Evolutionary conservation across 495 filamentous ascomycete species (phyloP), one percentile per base, ranked within the genome.

Genomic region (Daldinia concentrica): DNA sequence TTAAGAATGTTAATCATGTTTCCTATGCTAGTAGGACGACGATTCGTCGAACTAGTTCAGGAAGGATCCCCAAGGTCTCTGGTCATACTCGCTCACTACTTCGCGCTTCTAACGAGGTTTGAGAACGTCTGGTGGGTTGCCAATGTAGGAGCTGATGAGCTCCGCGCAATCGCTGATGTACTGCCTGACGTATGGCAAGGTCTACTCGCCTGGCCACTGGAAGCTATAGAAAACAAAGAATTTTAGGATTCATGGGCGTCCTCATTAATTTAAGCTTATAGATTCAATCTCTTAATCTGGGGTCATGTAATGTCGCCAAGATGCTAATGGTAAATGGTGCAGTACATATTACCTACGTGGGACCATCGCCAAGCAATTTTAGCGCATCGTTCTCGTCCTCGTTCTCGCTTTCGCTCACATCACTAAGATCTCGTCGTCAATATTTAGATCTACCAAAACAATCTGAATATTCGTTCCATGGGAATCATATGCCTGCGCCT

Each of bases 71-170:
- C 82, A 2, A 78, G 82, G 14, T 81, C 82, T 19, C 41, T 80
- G n/a, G 78, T 79, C 4, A 64, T 81, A 1, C 58, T 85, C 7
- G 82, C 77, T 2, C 78, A 83, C 66, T 78, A 75, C 52, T 85
- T 83, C 68, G 78, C 80, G 0, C 58, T 81, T 26, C 62, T 77
- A 12, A 71, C 70, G 12, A 72, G 52, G 19, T 69, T 78, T 24
- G 68, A 77, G 2, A 58, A 77, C 62, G 52, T 79, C 1, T 85
- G 83, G 82, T 85, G 81, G 82, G 64, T 82, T 58, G 77, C 68
- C 2, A 73, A 78, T 9, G 12, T 65, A 60, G 70, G 70, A 26
- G 37, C 51, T 51, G 67, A 61, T 43, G 82, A 84, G 58, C 74
- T 83, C 4, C 63, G 71, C 27, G 80, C 76, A 2, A 82, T 85